phyloP scores from a whole-genome alignment of 75 land plant genomes.

The Sequoiadendron giganteum region DNA sequence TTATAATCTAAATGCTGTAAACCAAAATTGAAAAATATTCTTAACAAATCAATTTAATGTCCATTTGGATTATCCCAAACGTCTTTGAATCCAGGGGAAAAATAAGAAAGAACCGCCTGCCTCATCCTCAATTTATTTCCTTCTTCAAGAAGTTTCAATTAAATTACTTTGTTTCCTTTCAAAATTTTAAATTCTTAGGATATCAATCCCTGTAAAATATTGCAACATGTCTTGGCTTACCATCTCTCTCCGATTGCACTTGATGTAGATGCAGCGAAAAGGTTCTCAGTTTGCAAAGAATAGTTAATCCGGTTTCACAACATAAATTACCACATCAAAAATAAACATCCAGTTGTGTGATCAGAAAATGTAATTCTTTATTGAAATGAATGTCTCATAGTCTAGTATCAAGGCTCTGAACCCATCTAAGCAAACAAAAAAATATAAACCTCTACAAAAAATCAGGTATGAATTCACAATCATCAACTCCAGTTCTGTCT shows the following conservation, averaged over 20 bases:
- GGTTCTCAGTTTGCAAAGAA: not conserved
- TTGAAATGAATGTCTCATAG: not conserved
- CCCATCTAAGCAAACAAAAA: not conserved
- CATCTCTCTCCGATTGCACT: not conserved
- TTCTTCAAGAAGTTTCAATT: not conserved
- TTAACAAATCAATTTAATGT: not conserved
- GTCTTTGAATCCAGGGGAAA: not conserved
- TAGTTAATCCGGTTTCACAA: not conserved
- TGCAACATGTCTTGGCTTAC: not conserved
- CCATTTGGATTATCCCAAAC: not conserved
- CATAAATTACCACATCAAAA: not conserved
- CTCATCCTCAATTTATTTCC: not conserved
- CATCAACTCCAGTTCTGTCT: not conserved
- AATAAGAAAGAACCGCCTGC: not conserved
- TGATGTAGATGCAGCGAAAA: not conserved
- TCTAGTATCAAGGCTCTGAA: not conserved
- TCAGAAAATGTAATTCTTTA: not conserved
- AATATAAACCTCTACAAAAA: not conserved
- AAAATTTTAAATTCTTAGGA: too few species aligned
- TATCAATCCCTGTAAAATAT: not conserved
- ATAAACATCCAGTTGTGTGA: too few species aligned
- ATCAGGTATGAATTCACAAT: not conserved
- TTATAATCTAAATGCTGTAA: not conserved
- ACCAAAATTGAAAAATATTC: not conserved
- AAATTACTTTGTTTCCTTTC: not conserved